Evolutionary conservation across 73 alveolate species (phyloP).

Genomic region (Breviolum minutum): DNA sequence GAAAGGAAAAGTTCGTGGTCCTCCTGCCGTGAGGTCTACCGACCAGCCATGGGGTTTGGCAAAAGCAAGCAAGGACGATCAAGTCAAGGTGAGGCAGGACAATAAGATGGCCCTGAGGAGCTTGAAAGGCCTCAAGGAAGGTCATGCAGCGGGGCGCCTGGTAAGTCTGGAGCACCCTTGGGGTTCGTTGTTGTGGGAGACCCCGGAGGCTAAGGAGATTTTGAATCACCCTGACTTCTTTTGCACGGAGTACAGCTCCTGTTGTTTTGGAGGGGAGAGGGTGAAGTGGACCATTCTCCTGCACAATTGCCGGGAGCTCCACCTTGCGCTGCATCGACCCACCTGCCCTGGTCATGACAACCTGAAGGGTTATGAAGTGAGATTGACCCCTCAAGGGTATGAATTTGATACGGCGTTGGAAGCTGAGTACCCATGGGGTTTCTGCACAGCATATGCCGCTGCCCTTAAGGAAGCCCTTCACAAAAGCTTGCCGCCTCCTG

Average conservation of each 20-base stretch:
- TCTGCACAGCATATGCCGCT: not conserved
- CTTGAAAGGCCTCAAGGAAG: not conserved
- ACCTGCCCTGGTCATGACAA: not conserved
- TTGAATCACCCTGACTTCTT: not conserved
- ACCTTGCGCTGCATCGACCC: not conserved
- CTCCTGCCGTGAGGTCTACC: not conserved
- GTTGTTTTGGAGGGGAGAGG: not conserved
- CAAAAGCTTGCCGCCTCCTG: not conserved
- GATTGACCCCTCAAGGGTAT: not conserved
- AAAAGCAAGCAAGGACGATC: not conserved
- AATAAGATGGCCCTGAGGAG: not conserved
- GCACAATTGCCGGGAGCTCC: not conserved
- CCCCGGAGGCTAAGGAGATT: not conserved
- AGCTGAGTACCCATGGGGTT: not conserved
- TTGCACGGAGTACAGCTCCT: not conserved
- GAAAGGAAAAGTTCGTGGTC: not conserved
- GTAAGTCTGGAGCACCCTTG: not conserved
- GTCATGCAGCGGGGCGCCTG: not conserved
- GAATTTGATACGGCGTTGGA: not conserved
- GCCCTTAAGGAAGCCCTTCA: not conserved
- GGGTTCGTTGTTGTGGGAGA: not conserved
- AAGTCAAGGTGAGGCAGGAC: not conserved
- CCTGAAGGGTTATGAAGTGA: not conserved
- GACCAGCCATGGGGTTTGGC: not conserved
- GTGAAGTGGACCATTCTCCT: not conserved